Percentiles rank a stretch among this genome's conserved stretches.
These are phyloP conservation scores for Alternaria novae-zelandiae DNA, from an alignment of 2,329 filamentous ascomycete genomes.

Conservation along the genomic window DNA sequence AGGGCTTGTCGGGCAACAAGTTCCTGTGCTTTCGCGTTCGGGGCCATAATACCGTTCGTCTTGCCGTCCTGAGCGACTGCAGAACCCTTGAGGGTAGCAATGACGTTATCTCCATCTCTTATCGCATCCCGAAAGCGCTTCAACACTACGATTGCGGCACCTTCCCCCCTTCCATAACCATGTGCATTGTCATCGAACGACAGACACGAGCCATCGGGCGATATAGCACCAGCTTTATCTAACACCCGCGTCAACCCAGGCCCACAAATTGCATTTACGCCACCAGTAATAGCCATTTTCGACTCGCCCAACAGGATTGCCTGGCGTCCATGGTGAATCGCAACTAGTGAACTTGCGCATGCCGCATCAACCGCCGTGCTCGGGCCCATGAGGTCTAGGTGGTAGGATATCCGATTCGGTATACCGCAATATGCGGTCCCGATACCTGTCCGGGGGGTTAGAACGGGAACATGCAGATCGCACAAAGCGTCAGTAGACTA, in stretches of 20 bases:
- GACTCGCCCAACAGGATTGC: constrained; percentile 37
- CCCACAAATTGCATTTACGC: constrained; percentile 39
- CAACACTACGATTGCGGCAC: constrained; percentile 49
- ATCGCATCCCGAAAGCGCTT: constrained; percentile 56
- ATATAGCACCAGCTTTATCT: constrained; percentile 52
- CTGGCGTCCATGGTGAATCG: constrained; percentile 29
- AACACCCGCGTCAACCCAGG: constrained; percentile 56
- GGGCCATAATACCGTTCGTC: constrained; percentile 33
- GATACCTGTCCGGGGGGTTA: neutral
- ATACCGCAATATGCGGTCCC: neutral
- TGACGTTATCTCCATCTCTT: constrained; percentile 38
- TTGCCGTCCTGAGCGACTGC: constrained; percentile 35
- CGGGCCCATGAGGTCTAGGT: constrained; percentile 33
- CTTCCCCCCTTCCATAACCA: constrained; percentile 71
- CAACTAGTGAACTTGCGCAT: constrained; percentile 31
- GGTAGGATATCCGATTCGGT: constrained; percentile 27
- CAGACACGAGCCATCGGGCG: constrained; percentile 47
- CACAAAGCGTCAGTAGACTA: neutral
- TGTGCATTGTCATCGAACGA: constrained; percentile 61
- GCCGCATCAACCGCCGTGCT: constrained; percentile 35
- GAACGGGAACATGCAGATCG: neutral
- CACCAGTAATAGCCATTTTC: constrained; percentile 44
- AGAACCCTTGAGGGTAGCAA: constrained; percentile 38
- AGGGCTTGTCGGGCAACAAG: constrained; percentile 43
- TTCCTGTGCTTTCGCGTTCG: constrained; percentile 55